A percentile compares a stretch with the other conserved stretches of the same genome.
These are phyloP conservation scores for Rhodosporidiobolus sp. DNA, from an alignment of 768 basidiomycete genomes.

Conservation along the genomic window DNA sequence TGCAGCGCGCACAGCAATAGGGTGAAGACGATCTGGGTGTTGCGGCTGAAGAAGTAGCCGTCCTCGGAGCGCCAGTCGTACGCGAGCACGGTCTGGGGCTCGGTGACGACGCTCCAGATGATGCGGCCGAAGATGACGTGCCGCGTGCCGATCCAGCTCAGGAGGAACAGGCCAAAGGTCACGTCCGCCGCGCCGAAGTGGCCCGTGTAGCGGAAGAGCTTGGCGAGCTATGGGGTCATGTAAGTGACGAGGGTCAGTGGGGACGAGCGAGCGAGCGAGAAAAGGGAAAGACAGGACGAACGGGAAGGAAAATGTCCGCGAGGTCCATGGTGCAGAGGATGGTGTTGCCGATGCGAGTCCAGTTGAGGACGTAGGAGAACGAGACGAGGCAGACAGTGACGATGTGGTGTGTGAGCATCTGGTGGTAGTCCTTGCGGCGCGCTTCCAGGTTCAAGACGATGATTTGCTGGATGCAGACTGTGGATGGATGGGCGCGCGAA, in stretches of 20 bases:
- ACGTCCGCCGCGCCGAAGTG: slow-evolving; percentile 65
- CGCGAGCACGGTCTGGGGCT: slow-evolving; percentile 56
- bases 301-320: slow-evolving; percentile 79
- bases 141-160: slow-evolving; percentile 87
- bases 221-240: slow-evolving; percentile 73
- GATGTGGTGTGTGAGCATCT: slow-evolving; percentile 77
- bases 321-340: slow-evolving; percentile 92
- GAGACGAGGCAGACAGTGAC: slow-evolving; percentile 77
- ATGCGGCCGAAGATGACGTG: slow-evolving; percentile 75
- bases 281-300: slow-evolving; percentile 52
- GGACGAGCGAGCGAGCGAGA: background rate
- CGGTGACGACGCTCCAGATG: slow-evolving; percentile 61
- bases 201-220: slow-evolving; percentile 86
- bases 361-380: slow-evolving; percentile 73
- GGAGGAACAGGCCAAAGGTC: slow-evolving; percentile 74
- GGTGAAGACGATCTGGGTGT: slow-evolving; percentile 56
- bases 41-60: slow-evolving; percentile 59
- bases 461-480: slow-evolving; percentile 88
- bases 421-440: slow-evolving; percentile 77
- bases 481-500: slow-evolving; percentile 57
- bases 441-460: slow-evolving; percentile 90
- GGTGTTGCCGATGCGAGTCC: slow-evolving; percentile 82
- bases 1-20: slow-evolving; percentile 48
- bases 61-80: slow-evolving; percentile 61
- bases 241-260: background rate